A percentile compares a stretch with the other conserved stretches of the same genome.
These are phyloP conservation scores for Ormosia semicastrata DNA, from an alignment of 306 rosid genomes.

Conservation along the genomic window DNA sequence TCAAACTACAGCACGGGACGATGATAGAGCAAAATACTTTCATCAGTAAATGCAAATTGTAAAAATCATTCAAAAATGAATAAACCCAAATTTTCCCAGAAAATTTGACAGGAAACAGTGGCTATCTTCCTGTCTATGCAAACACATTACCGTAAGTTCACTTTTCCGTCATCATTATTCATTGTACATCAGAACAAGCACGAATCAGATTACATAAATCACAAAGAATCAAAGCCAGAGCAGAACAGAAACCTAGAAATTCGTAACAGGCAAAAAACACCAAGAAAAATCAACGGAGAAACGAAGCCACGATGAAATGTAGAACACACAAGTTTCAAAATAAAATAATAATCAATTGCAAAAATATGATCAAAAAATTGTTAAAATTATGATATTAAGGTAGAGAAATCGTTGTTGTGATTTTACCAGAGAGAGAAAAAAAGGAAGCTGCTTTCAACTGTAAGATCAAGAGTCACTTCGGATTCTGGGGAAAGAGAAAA, in stretches of 20 bases:
- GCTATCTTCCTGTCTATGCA: neutral
- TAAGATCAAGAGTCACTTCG: slow-evolving; percentile 21
- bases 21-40: neutral
- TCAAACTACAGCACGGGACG: neutral
- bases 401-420: neutral
- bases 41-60: neutral
- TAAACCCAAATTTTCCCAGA: neutral
- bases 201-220: neutral
- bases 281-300: neutral
- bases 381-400: neutral
- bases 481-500: neutral
- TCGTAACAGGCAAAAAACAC: neutral
- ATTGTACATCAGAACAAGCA: neutral
- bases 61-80: neutral
- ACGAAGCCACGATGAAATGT: neutral
- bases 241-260: slow-evolving; percentile 47
- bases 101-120: neutral
- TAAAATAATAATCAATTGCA: neutral
- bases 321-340: neutral
- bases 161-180: neutral
- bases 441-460: neutral
- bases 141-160: slow-evolving; percentile 23
- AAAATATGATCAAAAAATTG: neutral
- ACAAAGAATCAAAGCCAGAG: neutral
- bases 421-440: slow-evolving; percentile 1